Base-by-base conservation (phyloP, 2,329 filamentous ascomycete genomes). In the Ascochyta viciae-villosae region DNA sequence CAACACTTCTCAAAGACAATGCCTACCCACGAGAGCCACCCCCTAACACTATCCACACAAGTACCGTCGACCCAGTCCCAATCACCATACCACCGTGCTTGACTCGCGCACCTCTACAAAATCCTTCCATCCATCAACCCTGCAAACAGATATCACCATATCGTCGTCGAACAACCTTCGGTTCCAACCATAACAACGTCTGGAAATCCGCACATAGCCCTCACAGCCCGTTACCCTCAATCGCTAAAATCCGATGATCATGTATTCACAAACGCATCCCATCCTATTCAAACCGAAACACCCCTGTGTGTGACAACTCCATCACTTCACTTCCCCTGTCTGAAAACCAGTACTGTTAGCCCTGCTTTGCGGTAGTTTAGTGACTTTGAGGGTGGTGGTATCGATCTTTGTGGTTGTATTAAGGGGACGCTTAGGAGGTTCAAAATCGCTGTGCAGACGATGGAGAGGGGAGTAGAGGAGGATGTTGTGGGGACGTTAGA, bases 291-390 rank as follows among this genome's bases (percentile, higher is more conserved):
- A 19, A 3, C 19, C 3, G 19, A 19, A 19, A 19, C 19, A 19
- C 2, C 19, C 19, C 19, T 19, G 19, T 19, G 3, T 19, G 19
- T 72, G 23, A 73, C 63, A 7, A 58, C 67, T 5, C 83, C 84
- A 46, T 76, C 73, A 22, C 74, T 75, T 45, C 82, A 77, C 76
- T 84, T 83, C 53, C 57, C 71, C 51, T 75, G 73, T 43, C 82
- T 78, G 33, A 85, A 27, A 79, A 82, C 78, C 79, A 83, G 67
- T 80, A 85, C 74, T 84, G 82, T 63, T 78, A 72, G 65, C 19
- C 19, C 19, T 19, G 1, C 19, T 77, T 82, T 51, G 76, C 66
- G 16, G 82, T 82, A 13, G 50, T 52, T 29, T 63, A 60, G 34
- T 12, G 41, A 40, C 54, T 65, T 45, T 62, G n/a, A 67, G 48